Conservation (phyloP, 192 early-diverging fungal genomes). For the Helicostylum pulchrum region DNA sequence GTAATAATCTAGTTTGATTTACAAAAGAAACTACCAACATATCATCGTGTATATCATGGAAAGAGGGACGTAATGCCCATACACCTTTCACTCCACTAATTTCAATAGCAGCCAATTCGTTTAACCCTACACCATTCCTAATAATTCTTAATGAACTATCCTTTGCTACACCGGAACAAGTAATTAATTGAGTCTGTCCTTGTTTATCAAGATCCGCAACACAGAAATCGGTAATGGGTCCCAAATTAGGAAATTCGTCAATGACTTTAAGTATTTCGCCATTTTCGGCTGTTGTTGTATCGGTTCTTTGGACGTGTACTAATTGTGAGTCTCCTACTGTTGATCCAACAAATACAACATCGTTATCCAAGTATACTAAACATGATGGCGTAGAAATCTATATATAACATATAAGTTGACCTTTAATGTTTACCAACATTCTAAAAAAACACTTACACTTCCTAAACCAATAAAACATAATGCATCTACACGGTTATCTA, state of each 20-base stretch:
- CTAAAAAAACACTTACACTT: constrained; percentile 34
- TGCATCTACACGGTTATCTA: constrained; percentile 29
- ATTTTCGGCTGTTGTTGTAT: constrained; percentile 40
- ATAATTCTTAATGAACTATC: constrained; percentile 80
- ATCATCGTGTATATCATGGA: constrained; percentile 43
- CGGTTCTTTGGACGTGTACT: constrained; percentile 44
- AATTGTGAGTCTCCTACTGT: constrained; percentile 86
- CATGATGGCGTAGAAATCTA: constrained; percentile 58
- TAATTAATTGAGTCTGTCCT: constrained; percentile 69
- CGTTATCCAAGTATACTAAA: constrained; percentile 68
- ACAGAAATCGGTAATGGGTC: constrained; percentile 84
- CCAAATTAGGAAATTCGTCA: constrained; percentile 71
- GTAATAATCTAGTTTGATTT: constrained; percentile 58
- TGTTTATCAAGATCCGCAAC: constrained; percentile 75
- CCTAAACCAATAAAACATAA: constrained; percentile 49
- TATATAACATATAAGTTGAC: neutral
- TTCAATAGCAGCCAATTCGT: constrained; percentile 58
- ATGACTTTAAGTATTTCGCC: constrained; percentile 56
- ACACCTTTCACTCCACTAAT: constrained; percentile 67
- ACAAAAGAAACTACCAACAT: constrained; percentile 68
- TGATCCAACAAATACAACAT: constrained; percentile 81
- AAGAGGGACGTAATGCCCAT: constrained; percentile 64
- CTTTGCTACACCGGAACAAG: constrained; percentile 76
- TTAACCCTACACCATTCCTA: constrained; percentile 90
- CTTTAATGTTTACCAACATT: neutral